A percentile compares a stretch with the other conserved stretches of the same genome.
Evolutionary conservation across 805 yeast species (phyloP).

Genomic region (Ogataea neopini): DNA sequence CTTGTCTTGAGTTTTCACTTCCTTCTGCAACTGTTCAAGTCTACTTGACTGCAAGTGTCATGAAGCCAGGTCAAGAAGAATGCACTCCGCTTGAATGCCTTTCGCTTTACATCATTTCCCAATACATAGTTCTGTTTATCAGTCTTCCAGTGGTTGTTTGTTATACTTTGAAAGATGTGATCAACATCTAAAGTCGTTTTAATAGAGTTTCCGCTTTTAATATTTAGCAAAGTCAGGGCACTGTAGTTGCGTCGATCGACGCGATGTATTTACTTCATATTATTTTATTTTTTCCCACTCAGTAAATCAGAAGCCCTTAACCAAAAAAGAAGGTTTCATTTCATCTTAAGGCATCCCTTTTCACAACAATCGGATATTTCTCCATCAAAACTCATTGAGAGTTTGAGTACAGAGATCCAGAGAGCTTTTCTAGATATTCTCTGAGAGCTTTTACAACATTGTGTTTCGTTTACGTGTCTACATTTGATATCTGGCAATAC

Average conservation of each 20-base stretch:
- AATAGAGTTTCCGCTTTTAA: neutral
- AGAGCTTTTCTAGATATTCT: no score
- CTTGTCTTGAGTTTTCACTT: conserved; percentile 48
- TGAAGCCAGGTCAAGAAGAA: conserved; percentile 49
- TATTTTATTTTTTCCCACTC: neutral
- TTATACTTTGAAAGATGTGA: conserved; percentile 36
- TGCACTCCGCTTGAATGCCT: conserved; percentile 54
- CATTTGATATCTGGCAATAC: neutral
- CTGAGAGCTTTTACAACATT: no score
- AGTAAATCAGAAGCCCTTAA: neutral
- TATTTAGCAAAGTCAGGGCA: neutral
- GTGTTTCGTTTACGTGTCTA: no score
- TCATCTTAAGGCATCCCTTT: neutral
- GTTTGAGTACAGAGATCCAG: no score
- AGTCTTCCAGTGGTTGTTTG: conserved; percentile 54
- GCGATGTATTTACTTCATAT: no score
- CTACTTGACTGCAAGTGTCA: conserved; percentile 58
- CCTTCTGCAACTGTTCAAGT: conserved; percentile 62
- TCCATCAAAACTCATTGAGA: no score
- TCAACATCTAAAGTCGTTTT: conserved; percentile 16
- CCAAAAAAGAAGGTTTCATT: neutral
- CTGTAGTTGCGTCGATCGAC: conserved; percentile 14
- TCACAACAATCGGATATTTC: no score
- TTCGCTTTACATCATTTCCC: conserved; percentile 50
- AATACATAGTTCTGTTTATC: conserved; percentile 46